These are phyloP conservation scores for Eimeria tenella DNA, from an alignment of 169 alveolate species.

Conservation along the genomic window DNA sequence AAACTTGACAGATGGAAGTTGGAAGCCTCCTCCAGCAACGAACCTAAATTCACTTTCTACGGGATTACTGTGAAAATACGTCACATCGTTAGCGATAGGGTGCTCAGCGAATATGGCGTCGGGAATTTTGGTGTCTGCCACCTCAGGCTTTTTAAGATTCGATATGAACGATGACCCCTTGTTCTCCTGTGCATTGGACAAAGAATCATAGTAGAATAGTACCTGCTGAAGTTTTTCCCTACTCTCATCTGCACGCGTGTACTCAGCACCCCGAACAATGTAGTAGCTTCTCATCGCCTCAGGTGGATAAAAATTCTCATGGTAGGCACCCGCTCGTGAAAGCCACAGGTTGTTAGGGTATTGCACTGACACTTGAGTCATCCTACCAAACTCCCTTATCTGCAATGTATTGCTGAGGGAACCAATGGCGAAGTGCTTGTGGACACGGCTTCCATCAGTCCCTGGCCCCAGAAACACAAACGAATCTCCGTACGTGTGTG, in stretches of 20 bases:
- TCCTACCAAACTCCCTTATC: conserved; percentile 40
- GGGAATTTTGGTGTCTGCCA: conserved; percentile 57
- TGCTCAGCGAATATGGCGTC: conserved; percentile 70
- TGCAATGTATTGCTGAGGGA: conserved; percentile 65
- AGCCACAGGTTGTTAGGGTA: conserved; percentile 67
- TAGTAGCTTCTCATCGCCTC: conserved; percentile 64
- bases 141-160: conserved; percentile 31
- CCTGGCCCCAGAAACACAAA: conserved; percentile 70
- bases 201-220: conserved; percentile 57
- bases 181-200: conserved; percentile 61
- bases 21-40: conserved; percentile 62
- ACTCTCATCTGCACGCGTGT: conserved; percentile 47
- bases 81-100: conserved; percentile 66
- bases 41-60: background rate
- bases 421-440: conserved; percentile 60
- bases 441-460: conserved; percentile 49
- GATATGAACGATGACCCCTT: conserved; percentile 50
- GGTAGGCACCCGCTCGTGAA: conserved; percentile 69
- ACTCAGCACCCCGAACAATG: conserved; percentile 72
- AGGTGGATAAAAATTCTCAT: conserved; percentile 59
- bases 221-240: conserved; percentile 51
- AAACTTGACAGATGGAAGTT: conserved; percentile 23
- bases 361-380: conserved; percentile 71
- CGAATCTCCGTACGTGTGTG: conserved; percentile 54
- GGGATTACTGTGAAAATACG: conserved; percentile 57